phyloP scores from a whole-genome alignment of 768 basidiomycete genomes.

The Daedaleopsis nitida region DNA sequence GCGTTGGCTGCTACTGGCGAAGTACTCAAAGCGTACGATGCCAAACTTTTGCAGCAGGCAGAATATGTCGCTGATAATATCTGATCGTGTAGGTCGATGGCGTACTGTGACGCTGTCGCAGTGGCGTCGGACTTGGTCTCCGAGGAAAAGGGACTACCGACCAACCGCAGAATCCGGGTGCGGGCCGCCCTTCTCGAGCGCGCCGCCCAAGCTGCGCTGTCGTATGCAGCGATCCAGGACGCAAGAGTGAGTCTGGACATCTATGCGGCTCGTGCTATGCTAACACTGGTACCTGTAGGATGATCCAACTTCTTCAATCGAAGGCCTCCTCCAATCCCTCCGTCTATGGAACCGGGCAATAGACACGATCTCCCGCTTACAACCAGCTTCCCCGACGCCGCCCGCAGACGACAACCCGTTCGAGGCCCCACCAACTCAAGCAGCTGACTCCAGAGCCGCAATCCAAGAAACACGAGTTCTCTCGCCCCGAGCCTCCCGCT shows the following conservation, averaged over 20 bases:
- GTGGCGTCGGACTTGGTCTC: slow-evolving; percentile 43
- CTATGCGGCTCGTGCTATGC: slow-evolving; percentile 5
- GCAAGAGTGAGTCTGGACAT: slow-evolving; percentile 50
- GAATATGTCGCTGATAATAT: neutral
- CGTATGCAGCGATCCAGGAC: slow-evolving; percentile 69
- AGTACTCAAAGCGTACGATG: slow-evolving; percentile 54
- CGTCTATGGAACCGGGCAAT: slow-evolving; percentile 82
- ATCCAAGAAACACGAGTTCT: slow-evolving; percentile 8
- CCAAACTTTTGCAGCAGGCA: neutral
- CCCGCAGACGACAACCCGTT: slow-evolving; percentile 57
- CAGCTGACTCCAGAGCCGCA: slow-evolving; percentile 3
- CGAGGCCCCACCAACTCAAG: slow-evolving; percentile 38
- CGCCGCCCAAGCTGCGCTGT: slow-evolving; percentile 70
- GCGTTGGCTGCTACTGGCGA: slow-evolving; percentile 63
- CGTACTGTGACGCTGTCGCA: slow-evolving; percentile 63
- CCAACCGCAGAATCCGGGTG: slow-evolving; percentile 56
- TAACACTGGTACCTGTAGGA: slow-evolving; percentile 43
- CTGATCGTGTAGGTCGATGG: slow-evolving; percentile 39
- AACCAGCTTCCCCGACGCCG: slow-evolving; percentile 35
- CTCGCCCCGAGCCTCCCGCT: slow-evolving; percentile 19
- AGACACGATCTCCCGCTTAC: slow-evolving; percentile 64
- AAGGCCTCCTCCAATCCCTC: slow-evolving; percentile 65
- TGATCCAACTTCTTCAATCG: slow-evolving; percentile 57
- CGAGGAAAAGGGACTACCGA: slow-evolving; percentile 51
- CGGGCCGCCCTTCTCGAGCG: slow-evolving; percentile 65